Evolutionary conservation across 208 protist species (phyloP).

Genomic region (Trypanosoma boissoni): DNA sequence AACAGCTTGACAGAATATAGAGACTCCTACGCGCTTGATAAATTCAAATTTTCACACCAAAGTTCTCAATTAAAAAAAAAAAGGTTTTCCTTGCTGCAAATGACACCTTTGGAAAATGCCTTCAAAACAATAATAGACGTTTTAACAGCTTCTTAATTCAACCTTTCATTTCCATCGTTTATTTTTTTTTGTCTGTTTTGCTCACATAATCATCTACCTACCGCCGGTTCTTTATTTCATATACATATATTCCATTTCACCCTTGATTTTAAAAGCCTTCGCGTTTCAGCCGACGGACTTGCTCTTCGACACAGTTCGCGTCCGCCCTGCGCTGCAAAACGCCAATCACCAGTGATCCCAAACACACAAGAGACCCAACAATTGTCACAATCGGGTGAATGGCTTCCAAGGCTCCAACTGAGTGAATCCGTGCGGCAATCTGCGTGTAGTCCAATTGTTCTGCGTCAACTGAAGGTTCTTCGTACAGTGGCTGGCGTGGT

Average conservation of each 20-base stretch:
- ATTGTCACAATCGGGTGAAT: slow-evolving; percentile 13
- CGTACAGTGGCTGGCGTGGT: neutral
- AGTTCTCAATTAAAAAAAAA: too few relatives aligned
- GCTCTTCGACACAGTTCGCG: slow-evolving; percentile 62
- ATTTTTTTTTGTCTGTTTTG: neutral
- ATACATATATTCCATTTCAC: neutral
- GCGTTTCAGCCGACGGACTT: slow-evolving; percentile 28
- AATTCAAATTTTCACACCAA: too few relatives aligned
- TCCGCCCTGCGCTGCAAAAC: slow-evolving; percentile 69
- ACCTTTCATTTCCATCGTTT: neutral
- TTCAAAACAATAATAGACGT: slow-evolving; percentile 3
- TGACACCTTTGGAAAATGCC: too few relatives aligned
- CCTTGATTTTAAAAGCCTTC: neutral
- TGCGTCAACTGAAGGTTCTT: neutral
- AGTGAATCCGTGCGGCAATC: neutral
- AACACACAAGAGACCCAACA: slow-evolving; percentile 29
- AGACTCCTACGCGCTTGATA: too few relatives aligned
- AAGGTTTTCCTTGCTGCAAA: too few relatives aligned
- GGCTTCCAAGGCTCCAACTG: neutral
- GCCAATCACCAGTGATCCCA: slow-evolving; percentile 47
- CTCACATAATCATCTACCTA: neutral
- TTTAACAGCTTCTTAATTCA: slow-evolving; percentile 8
- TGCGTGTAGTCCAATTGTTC: neutral
- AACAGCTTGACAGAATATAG: too few relatives aligned
- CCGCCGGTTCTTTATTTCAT: neutral